A percentile compares a stretch with the other conserved stretches of the same genome.
Evolutionary conservation across 2,329 filamentous ascomycete species (phyloP).

Genomic region (Exophiala lecanii-corni): DNA sequence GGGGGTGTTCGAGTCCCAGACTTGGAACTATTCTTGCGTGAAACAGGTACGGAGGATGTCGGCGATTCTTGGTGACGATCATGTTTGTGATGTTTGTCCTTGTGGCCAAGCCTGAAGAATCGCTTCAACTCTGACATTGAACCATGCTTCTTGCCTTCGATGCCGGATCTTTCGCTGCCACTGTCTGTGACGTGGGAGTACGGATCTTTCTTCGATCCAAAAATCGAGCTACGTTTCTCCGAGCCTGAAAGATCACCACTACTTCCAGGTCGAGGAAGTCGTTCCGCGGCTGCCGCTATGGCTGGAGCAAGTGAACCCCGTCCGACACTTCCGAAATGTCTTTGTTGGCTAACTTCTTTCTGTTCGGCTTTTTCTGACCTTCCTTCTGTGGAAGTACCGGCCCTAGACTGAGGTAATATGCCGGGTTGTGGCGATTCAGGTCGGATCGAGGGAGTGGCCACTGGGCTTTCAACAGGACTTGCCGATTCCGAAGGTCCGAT

Average conservation of each 20-base stretch:
- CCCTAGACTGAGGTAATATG: constrained; percentile 27
- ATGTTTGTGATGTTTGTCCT: constrained; percentile 49
- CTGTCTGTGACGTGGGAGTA: constrained; percentile 45
- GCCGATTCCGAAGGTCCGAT: constrained; percentile 54
- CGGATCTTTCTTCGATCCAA: constrained; percentile 50
- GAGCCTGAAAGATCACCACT: constrained; percentile 36
- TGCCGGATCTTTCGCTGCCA: constrained; percentile 29
- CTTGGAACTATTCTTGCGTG: constrained; percentile 54
- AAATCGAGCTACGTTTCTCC: constrained; percentile 52
- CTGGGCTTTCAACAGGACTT: constrained; percentile 59
- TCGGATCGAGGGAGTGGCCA: constrained; percentile 40
- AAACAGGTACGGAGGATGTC: constrained; percentile 44
- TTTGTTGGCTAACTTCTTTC: neutral
- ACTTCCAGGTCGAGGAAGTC: constrained; percentile 45
- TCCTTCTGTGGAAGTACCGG: constrained; percentile 6
- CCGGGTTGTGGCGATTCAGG: constrained; percentile 46
- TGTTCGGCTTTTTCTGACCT: constrained; percentile 13
- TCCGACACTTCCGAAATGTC: constrained; percentile 27
- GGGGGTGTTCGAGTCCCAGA: constrained; percentile 48
- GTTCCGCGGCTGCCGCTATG: constrained; percentile 27
- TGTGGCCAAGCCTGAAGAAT: constrained; percentile 84
- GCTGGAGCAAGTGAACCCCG: constrained; percentile 26
- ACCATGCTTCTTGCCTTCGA: constrained; percentile 54
- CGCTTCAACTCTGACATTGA: constrained; percentile 94
- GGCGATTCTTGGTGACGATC: constrained; percentile 51